These are phyloP conservation scores for Cladosporium sp. DNA, from an alignment of 2,329 filamentous ascomycete genomes.

Conservation along the genomic window DNA sequence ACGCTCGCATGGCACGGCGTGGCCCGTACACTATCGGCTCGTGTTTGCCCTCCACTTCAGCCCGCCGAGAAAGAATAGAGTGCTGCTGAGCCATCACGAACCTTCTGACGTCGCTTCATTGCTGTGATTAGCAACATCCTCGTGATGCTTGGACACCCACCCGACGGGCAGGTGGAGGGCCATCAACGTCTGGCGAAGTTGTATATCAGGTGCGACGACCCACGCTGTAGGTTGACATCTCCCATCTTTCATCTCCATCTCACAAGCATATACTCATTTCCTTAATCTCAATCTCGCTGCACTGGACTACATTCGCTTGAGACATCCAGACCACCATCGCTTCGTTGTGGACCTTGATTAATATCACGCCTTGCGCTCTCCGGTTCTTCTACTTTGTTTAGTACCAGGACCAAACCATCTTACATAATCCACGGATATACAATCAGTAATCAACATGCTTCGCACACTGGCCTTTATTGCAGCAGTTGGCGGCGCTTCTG, in stretches of 20 bases:
- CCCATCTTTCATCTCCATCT: slow-evolving; percentile 5
- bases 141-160: slow-evolving; percentile 10
- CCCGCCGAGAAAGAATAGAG: neutral
- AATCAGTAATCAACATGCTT: slow-evolving; percentile 1
- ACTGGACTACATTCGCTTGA: slow-evolving; percentile 9
- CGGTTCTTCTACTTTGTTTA: neutral
- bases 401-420: neutral
- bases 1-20: slow-evolving; percentile 2
- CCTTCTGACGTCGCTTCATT: neutral
- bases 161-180: neutral
- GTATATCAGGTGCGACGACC: slow-evolving; percentile 7
- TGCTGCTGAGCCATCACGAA: slow-evolving; percentile 4
- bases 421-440: neutral
- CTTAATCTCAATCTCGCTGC: neutral
- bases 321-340: slow-evolving; percentile 6
- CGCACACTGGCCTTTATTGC: slow-evolving; percentile 11
- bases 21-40: slow-evolving; percentile 9
- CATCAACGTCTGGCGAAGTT: neutral
- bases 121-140: slow-evolving; percentile 10
- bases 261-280: neutral
- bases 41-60: slow-evolving; percentile 6
- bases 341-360: neutral
- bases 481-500: slow-evolving; percentile 5
- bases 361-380: neutral
- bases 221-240: neutral